A percentile compares a stretch with the other conserved stretches of the same genome.
phyloP scores from a whole-genome alignment of 345 rosid genomes.

The Euphorbia lathyris region DNA sequence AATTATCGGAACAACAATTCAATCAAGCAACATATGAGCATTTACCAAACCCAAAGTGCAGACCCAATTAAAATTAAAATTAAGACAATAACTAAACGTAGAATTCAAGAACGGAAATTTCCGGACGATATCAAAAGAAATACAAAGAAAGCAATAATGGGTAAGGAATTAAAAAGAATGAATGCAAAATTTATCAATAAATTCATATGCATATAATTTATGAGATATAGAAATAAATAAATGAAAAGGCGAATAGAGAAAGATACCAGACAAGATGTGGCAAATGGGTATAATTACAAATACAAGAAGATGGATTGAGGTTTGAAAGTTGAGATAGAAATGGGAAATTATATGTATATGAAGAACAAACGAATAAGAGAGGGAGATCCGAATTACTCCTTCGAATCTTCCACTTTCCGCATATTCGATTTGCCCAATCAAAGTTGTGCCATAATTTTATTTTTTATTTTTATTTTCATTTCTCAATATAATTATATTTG shows the following conservation, averaged over 20 bases:
- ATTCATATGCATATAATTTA: background rate
- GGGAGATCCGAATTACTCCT: constrained; percentile 13
- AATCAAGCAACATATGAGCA: background rate
- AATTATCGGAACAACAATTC: background rate
- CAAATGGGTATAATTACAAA: background rate
- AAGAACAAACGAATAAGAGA: constrained; percentile 1
- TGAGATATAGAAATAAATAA: background rate
- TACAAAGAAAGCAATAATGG: background rate
- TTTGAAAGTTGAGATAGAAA: background rate
- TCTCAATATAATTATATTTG: no score
- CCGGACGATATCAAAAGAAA: background rate
- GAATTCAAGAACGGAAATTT: background rate
- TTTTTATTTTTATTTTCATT: background rate
- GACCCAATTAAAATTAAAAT: background rate
- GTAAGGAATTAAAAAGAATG: background rate
- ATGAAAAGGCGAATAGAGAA: background rate
- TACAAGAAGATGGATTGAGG: background rate
- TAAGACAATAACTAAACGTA: background rate
- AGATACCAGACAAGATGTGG: background rate
- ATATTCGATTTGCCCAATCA: constrained; percentile 15
- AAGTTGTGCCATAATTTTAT: background rate
- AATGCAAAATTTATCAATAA: background rate
- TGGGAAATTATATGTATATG: background rate
- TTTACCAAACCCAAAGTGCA: background rate
- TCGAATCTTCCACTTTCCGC: constrained; percentile 22